Percentiles rank a stretch among this genome's conserved stretches.
Conservation (phyloP, 768 basidiomycete species). For the Lyophyllum atratum region DNA sequence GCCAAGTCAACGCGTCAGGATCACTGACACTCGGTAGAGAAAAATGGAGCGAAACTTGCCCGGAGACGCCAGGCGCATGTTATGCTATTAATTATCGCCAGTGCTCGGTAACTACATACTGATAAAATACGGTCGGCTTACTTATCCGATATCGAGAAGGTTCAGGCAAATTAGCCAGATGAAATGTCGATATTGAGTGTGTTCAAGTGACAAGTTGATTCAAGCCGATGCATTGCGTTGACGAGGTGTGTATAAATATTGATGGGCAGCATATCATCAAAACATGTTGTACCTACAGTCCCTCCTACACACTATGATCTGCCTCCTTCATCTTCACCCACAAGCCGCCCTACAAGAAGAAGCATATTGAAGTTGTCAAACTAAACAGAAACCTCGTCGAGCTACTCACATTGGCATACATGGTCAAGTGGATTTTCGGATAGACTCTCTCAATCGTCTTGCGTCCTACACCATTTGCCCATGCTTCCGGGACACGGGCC, state of each 20-base stretch:
- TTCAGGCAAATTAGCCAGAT: too few species aligned
- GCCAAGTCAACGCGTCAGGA: not conserved
- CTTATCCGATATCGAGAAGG: too few species aligned
- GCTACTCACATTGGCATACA: slow-evolving; percentile 49
- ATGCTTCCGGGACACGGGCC: slow-evolving; percentile 46
- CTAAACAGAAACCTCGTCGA: not conserved
- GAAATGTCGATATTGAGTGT: too few species aligned
- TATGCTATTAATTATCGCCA: too few species aligned
- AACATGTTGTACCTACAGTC: not conserved
- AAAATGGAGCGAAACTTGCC: too few species aligned
- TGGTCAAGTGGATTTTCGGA: slow-evolving; percentile 56
- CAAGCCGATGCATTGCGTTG: too few species aligned
- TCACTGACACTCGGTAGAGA: too few species aligned
- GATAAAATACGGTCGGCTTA: too few species aligned
- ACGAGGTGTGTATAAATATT: too few species aligned
- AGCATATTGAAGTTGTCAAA: not conserved
- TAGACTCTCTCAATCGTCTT: slow-evolving; percentile 52
- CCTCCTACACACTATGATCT: slow-evolving; percentile 15
- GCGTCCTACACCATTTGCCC: slow-evolving; percentile 45
- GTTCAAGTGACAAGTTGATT: too few species aligned
- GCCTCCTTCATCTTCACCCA: slow-evolving; percentile 53
- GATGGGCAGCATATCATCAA: slow-evolving; percentile 2
- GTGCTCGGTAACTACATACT: too few species aligned
- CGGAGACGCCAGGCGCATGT: too few species aligned
- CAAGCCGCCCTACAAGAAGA: slow-evolving; percentile 45